Evolutionary conservation across 176 grass and related monocot species (phyloP), one percentile per base, ranked within the genome.

Genomic region (Panicum miliaceum): DNA sequence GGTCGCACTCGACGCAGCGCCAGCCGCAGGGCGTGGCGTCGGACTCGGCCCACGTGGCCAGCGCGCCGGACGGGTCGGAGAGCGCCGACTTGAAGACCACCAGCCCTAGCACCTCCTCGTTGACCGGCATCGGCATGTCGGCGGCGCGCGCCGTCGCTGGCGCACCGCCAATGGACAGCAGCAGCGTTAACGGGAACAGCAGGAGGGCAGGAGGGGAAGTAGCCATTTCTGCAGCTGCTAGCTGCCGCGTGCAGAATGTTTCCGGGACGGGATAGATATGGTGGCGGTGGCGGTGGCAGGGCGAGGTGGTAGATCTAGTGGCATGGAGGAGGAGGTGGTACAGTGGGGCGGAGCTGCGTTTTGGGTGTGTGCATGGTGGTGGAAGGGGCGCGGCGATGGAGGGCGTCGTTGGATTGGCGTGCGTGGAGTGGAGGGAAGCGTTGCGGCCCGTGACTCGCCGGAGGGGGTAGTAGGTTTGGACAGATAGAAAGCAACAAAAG

Each of bases 31-130:
- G 91, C 16, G 87, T 89, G 1, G 85, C 83, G 86, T 99, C 96
- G 2, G 89, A 78, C 89, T 94, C 96, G 12, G 86, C 85, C 96
- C 96, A 99, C n/a, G 77, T 76, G 0, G 91, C 71, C 1, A 99
- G 91, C 71, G 91, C 91, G 9, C 68, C 89, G 10, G 83, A 54
- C 0, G 96, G 91, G 34, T 94, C 96, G 0, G 84, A 62, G 6
- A 99, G 84, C 53, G 88, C 88, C 0, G 86, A 89, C 23, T 89
- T 92, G 91, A 99, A 99, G 7, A 99, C 93, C 36, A 99, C 76
- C 26, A 99, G 70, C 0, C 93, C 91, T 5, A 98, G 81, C 40
- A 98, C 93, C 87, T 98, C 96, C 75, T 98, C 96, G 87, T 95
- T 94, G 13, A 98, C 76, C 27, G 91, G 87, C 85, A 90, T 76